Percentiles rank a stretch among this genome's conserved stretches.
Conservation (phyloP, 345 rosid genomes). For the Rhodamnia rubescens region DNA sequence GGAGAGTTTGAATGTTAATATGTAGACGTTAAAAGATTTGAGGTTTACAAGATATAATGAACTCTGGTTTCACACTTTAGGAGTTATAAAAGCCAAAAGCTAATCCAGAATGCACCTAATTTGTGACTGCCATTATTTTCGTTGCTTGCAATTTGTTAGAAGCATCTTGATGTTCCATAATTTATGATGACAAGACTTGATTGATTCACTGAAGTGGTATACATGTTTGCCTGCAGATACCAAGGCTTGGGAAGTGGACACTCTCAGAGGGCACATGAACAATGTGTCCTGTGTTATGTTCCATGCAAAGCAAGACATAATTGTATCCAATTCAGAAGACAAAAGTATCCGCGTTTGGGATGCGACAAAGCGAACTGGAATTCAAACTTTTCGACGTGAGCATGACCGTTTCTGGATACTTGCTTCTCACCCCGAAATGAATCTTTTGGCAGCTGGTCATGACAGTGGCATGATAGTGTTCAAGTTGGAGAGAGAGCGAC, state of each 20-base stretch:
- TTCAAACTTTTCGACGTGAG: conserved; percentile 92
- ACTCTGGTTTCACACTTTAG: neutral
- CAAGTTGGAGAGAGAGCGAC: conserved; percentile 92
- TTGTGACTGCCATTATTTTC: neutral
- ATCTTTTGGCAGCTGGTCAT: conserved; percentile 95
- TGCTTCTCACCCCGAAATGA: conserved; percentile 89
- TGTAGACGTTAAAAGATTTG: neutral
- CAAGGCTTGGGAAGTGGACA: conserved; percentile 99
- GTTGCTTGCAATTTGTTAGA: neutral
- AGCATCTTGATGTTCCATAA: neutral
- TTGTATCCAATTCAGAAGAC: conserved; percentile 96
- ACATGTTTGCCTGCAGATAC: conserved; percentile 52
- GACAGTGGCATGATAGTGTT: conserved; percentile 97
- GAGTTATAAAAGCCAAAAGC: neutral
- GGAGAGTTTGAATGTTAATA: neutral
- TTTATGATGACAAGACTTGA: neutral
- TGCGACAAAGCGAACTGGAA: conserved; percentile 78
- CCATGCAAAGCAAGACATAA: conserved; percentile 89
- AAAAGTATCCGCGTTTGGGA: conserved; percentile 98
- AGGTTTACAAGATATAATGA: neutral
- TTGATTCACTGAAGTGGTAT: neutral
- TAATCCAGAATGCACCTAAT: neutral
- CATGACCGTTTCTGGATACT: conserved; percentile 97
- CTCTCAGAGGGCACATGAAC: conserved; percentile 92
- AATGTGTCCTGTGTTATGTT: conserved; percentile 96